Percentiles rank a stretch among this genome's conserved stretches.
These are phyloP conservation scores for Oryza glaberrima DNA, from an alignment of 176 grass and related monocot species.

Conservation along the genomic window DNA sequence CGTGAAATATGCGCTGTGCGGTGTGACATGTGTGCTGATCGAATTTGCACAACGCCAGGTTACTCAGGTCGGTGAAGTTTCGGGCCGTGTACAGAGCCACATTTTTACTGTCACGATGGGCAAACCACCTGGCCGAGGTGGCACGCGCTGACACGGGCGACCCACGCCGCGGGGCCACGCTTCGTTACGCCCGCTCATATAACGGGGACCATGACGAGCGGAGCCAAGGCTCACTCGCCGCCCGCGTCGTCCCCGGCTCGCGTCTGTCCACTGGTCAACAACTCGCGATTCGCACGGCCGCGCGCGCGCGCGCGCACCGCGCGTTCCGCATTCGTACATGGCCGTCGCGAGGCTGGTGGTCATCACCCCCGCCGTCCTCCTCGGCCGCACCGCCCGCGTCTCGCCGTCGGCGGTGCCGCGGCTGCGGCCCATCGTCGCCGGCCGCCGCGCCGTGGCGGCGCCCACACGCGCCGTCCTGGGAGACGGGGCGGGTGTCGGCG, in stretches of 20 bases:
- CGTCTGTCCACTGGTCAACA: background rate
- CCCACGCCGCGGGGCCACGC: background rate
- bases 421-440: background rate
- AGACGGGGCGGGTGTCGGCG: background rate
- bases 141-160: too few relatives aligned
- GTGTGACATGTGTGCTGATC: too few relatives aligned
- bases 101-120: too few relatives aligned
- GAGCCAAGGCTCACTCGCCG: background rate
- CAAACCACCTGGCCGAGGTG: too few relatives aligned
- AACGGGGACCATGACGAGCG: background rate
- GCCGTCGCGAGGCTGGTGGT: slow-evolving; percentile 19
- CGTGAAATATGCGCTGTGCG: too few relatives aligned
- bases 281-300: background rate
- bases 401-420: background rate
- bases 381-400: background rate
- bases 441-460: background rate
- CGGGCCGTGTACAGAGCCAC: too few relatives aligned
- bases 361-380: background rate
- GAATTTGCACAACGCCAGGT: background rate
- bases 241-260: background rate
- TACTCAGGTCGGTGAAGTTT: too few relatives aligned
- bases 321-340: background rate
- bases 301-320: too few relatives aligned
- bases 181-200: background rate
- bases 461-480: background rate